phyloP scores from a whole-genome alignment of 306 rosid species.

The Nissolia schottii region DNA sequence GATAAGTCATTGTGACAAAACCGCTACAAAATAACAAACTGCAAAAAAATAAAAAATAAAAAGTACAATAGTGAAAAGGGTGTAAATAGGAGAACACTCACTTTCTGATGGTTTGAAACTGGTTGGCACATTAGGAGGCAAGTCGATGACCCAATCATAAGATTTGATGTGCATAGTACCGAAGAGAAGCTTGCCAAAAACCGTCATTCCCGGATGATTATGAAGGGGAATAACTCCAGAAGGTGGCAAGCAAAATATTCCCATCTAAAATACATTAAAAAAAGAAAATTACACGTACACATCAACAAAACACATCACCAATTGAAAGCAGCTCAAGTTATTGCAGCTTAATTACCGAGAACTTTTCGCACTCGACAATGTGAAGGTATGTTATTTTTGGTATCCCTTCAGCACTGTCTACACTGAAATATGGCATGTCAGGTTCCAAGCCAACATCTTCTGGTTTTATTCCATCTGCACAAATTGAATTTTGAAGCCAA shows the following conservation, averaged over 20 bases:
- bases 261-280: constrained; percentile 44
- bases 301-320: neutral
- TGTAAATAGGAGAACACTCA: constrained; percentile 25
- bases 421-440: constrained; percentile 51
- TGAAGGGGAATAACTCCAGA: constrained; percentile 88
- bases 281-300: neutral
- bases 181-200: constrained; percentile 79
- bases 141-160: constrained; percentile 73
- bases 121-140: constrained; percentile 23
- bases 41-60: no score
- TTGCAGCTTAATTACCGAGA: constrained; percentile 61
- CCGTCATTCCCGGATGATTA: constrained; percentile 97
- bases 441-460: constrained; percentile 62
- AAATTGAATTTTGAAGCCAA: neutral
- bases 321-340: neutral
- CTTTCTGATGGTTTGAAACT: constrained; percentile 41
- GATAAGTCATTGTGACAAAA: neutral
- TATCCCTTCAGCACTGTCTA: constrained; percentile 4
- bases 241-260: constrained; percentile 93
- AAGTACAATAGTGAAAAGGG: neutral
- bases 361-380: constrained; percentile 55
- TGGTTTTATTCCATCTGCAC: constrained; percentile 56
- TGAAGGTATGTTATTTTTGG: constrained; percentile 75
- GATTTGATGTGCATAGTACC: constrained; percentile 95
- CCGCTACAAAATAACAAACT: neutral